Evolutionary conservation across 108 stramenopile species (phyloP).

Genomic region (Bacterosira constricta): DNA sequence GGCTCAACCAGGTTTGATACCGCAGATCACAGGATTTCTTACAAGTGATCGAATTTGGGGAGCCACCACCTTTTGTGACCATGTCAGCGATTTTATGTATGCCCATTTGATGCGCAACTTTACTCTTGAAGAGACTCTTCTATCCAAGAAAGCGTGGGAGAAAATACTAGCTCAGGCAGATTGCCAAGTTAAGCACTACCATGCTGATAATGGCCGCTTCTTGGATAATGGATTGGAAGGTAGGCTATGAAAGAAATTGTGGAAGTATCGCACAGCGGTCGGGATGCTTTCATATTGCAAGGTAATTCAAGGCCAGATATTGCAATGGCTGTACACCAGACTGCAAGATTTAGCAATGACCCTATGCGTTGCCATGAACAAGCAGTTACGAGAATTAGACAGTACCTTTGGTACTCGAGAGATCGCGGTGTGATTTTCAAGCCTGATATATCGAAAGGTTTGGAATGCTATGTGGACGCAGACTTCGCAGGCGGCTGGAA

Average conservation of each 20-base stretch:
- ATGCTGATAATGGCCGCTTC: conserved; percentile 26
- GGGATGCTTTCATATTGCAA: conserved; percentile 52
- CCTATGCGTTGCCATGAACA: conserved; percentile 55
- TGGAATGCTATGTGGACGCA: conserved; percentile 55
- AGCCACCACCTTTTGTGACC: conserved; percentile 58
- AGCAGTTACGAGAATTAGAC: conserved; percentile 54
- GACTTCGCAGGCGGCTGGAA: conserved; percentile 55
- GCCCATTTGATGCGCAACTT: conserved; percentile 29
- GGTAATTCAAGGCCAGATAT: conserved; percentile 49
- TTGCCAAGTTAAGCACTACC: background rate
- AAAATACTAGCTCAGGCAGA: background rate
- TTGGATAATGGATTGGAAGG: conserved; percentile 4
- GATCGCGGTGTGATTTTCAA: conserved; percentile 48
- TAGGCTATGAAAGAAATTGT: no score
- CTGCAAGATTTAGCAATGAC: conserved; percentile 34
- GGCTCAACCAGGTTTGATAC: conserved; percentile 53
- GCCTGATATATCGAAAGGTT: conserved; percentile 16
- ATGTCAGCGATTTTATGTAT: conserved; percentile 29
- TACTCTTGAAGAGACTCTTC: conserved; percentile 20
- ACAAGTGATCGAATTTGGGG: conserved; percentile 46
- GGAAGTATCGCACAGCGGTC: conserved; percentile 47
- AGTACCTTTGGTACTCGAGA: conserved; percentile 44
- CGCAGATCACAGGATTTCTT: conserved; percentile 47
- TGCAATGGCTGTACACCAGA: conserved; percentile 51
- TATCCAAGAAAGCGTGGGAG: conserved; percentile 21